These are phyloP conservation scores for Narthecium ossifragum DNA, from an alignment of 106 monocot genomes.

Conservation along the genomic window DNA sequence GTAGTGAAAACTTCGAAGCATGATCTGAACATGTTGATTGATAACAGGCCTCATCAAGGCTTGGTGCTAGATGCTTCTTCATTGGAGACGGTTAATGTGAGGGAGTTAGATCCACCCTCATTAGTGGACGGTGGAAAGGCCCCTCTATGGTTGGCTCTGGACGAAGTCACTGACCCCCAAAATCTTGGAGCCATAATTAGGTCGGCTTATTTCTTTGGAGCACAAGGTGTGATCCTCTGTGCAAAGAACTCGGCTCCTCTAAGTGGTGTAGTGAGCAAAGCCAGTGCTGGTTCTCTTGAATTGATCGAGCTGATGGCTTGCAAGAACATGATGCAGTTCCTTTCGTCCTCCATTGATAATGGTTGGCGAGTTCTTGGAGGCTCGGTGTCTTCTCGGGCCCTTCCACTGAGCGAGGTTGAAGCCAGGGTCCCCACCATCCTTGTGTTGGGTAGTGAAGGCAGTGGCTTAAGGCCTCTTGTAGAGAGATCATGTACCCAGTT, in stretches of 20 bases:
- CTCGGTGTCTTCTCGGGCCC: slow-evolving; percentile 59
- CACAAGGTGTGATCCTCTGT: slow-evolving; percentile 69
- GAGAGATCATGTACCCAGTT: slow-evolving; percentile 76
- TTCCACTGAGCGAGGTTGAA: slow-evolving; percentile 54
- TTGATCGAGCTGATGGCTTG: slow-evolving; percentile 75
- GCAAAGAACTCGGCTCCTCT: slow-evolving; percentile 92
- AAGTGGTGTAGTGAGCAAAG: slow-evolving; percentile 92
- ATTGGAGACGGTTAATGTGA: slow-evolving; percentile 64
- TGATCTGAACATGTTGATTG: slow-evolving; percentile 82
- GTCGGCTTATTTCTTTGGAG: slow-evolving; percentile 88
- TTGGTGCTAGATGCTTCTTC: slow-evolving; percentile 84
- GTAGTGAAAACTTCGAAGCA: slow-evolving; percentile 73
- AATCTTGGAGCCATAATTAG: slow-evolving; percentile 85
- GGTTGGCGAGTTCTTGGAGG: slow-evolving; percentile 92
- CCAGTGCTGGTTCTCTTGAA: slow-evolving; percentile 91
- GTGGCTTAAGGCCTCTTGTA: slow-evolving; percentile 80
- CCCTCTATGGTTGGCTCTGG: slow-evolving; percentile 82
- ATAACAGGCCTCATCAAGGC: slow-evolving; percentile 92
- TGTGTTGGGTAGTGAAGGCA: slow-evolving; percentile 91
- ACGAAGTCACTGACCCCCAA: slow-evolving; percentile 92
- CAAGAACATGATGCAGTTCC: slow-evolving; percentile 98
- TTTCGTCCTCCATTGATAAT: slow-evolving; percentile 63
- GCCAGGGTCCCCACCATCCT: slow-evolving; percentile 62
- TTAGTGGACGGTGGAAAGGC: slow-evolving; percentile 28
- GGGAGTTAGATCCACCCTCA: slow-evolving; percentile 44